phyloP scores from a whole-genome alignment of 176 grass and related monocot genomes.

The Oryza nivara region DNA sequence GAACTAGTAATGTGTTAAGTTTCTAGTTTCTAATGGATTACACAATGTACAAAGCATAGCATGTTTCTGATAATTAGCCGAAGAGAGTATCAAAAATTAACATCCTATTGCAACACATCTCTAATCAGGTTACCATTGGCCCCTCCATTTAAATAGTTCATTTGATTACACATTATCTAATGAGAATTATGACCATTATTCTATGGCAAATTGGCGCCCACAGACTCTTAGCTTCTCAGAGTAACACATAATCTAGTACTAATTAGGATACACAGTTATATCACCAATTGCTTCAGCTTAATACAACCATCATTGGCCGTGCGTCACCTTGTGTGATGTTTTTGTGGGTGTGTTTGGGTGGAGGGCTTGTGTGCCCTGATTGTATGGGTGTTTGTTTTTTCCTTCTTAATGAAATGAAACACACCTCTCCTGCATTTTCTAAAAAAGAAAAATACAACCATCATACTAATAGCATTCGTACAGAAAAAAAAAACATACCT shows the following conservation, averaged over 20 bases:
- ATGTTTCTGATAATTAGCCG: neutral
- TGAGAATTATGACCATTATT: constrained; percentile 4
- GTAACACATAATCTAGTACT: neutral
- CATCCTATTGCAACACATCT: neutral
- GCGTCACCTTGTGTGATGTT: too few species aligned
- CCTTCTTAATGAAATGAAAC: too few species aligned
- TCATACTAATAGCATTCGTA: constrained; percentile 7
- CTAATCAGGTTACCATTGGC: constrained; percentile 1
- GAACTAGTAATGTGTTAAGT: neutral
- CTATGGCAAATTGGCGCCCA: neutral
- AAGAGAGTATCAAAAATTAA: constrained; percentile 1
- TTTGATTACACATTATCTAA: constrained; percentile 1
- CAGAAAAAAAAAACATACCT: constrained; percentile 43
- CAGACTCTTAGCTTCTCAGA: constrained; percentile 2
- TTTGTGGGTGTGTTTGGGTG: too few species aligned
- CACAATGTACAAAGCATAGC: neutral
- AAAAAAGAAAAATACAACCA: neutral
- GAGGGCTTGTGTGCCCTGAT: too few species aligned
- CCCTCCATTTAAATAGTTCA: constrained; percentile 12
- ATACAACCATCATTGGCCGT: neutral
- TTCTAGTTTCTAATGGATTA: neutral
- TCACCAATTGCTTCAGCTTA: neutral
- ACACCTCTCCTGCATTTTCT: too few species aligned
- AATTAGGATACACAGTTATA: constrained; percentile 4
- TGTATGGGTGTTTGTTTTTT: too few species aligned